Conservation (phyloP, 2,329 filamentous ascomycete genomes). For the Colletotrichum sp. region DNA sequence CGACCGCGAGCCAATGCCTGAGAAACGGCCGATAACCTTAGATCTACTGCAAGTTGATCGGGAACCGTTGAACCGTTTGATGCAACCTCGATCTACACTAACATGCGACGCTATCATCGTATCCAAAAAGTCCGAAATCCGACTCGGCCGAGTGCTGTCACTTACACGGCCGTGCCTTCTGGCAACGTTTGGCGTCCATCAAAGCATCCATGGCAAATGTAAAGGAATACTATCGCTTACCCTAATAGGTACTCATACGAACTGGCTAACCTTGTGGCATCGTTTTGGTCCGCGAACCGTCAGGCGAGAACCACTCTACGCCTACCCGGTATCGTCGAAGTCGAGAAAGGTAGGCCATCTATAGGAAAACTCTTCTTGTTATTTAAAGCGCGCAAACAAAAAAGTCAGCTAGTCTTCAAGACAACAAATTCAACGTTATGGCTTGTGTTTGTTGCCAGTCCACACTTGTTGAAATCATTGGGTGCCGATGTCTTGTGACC, state of each 20-base stretch:
- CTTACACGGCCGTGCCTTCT: background rate
- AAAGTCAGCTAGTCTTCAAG: background rate
- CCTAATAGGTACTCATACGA: background rate
- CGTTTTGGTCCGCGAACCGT: background rate
- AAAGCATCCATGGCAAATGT: background rate
- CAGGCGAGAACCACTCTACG: background rate
- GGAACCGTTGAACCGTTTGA: background rate
- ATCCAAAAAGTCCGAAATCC: background rate
- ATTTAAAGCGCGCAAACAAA: background rate
- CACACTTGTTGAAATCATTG: background rate
- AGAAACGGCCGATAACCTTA: background rate
- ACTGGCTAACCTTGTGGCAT: background rate
- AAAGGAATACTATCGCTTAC: background rate
- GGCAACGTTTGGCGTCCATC: background rate
- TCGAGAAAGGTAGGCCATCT: background rate
- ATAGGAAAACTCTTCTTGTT: background rate
- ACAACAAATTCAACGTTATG: background rate
- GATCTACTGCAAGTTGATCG: background rate
- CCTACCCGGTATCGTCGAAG: background rate
- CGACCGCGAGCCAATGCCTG: background rate
- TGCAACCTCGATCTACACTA: background rate
- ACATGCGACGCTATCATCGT: background rate
- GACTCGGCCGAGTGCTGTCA: background rate
- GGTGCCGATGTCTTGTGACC: background rate
- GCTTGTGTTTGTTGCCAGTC: background rate